Base-by-base conservation (phyloP, 2,329 filamentous ascomycete genomes). In the Verticillium klebahnii region DNA sequence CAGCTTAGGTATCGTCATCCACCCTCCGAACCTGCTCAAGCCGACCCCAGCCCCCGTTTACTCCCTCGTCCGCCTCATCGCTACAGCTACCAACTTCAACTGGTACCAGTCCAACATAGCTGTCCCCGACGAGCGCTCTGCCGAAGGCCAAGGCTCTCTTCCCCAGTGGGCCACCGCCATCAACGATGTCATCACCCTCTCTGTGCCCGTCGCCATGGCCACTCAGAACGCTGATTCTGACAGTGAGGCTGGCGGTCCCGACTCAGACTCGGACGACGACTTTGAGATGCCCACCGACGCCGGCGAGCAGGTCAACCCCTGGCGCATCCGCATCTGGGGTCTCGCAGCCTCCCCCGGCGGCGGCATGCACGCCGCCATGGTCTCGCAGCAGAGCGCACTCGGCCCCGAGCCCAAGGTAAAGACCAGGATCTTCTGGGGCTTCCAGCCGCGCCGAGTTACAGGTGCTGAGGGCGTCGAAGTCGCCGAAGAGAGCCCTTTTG, bases 261-360 rank as follows among this genome's bases (percentile, higher is more conserved):
- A 62, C 36, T n/a, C 65, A 40, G 58, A 63, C 62, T 37, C 61
- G 0, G 70, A 73, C 11, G 69, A 68, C 1, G 71, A 71, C 23
- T 67, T 69, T 2, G 70, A 70, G 19, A 73, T 72, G 11, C 73
- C 73, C 29, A 67, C 72, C n/a, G 73, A 74, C 15, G 73, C 69
- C 58, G 65, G 72, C 1, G 69, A 72, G 37, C 78, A 79, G 63
- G 78, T 84, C 9, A 76, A 82, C 62, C 77, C 81, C 1, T 77
- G 81, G 52, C 76, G 83, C 15, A 78, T 80, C 57, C 78, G 82
- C 9, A 75, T 86, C 50, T 85, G 82, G 81, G 84, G 82, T 1
- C 71, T 87, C 52, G 74, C 82, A 1, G 67, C 75, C 2, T 84
- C 82, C 2, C 82, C 84, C 0, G 83, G 81, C 2, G 81, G 78